Evolutionary conservation across 2,329 filamentous ascomycete species (phyloP).

Genomic region (Colletotrichum tropicale): DNA sequence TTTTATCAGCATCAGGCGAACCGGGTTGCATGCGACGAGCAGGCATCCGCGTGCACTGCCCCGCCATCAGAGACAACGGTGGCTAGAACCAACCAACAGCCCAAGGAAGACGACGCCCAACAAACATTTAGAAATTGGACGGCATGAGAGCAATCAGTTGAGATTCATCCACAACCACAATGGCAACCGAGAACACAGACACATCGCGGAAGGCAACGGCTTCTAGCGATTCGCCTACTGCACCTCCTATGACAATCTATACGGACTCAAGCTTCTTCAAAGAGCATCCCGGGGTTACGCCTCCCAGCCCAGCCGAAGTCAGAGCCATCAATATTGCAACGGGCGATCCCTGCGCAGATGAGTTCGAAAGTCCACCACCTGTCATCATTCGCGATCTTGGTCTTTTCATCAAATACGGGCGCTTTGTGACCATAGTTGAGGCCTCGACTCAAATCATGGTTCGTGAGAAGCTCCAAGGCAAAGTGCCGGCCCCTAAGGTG

Average conservation of each 20-base stretch:
- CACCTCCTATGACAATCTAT: background rate
- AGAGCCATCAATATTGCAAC: background rate
- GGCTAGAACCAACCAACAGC: background rate
- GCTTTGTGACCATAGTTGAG: background rate
- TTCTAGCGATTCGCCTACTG: background rate
- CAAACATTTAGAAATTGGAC: background rate
- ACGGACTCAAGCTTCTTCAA: background rate
- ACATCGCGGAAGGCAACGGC: background rate
- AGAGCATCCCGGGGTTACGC: background rate
- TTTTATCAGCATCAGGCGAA: background rate
- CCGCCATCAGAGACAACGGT: background rate
- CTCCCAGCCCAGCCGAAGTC: background rate
- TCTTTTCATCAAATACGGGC: background rate
- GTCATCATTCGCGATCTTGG: background rate
- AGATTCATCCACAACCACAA: background rate
- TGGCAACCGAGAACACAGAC: background rate
- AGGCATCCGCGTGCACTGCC: background rate
- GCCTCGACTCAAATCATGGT: background rate
- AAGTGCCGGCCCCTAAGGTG: background rate
- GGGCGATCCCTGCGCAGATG: background rate
- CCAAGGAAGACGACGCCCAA: background rate
- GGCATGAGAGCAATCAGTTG: background rate
- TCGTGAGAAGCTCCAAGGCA: background rate
- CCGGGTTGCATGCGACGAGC: background rate
- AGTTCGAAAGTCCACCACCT: background rate